Percentiles rank a stretch among this genome's conserved stretches.
These are phyloP conservation scores for Phialophora verrucosa DNA, from an alignment of 2,329 filamentous ascomycete species.

Conservation along the genomic window DNA sequence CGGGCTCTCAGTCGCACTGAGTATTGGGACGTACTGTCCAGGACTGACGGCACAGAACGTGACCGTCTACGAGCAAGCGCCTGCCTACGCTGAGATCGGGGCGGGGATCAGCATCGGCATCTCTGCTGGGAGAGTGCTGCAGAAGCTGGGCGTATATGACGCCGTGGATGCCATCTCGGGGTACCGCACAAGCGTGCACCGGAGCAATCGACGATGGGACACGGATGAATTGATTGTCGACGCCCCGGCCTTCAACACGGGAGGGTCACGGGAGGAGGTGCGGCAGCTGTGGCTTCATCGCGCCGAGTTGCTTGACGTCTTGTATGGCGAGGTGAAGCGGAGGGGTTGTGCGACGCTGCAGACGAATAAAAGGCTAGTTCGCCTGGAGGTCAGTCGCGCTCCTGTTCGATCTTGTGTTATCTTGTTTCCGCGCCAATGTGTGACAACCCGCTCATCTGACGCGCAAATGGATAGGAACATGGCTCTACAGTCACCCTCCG, in stretches of 20 bases:
- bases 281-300: constrained; percentile 19
- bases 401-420: not conserved
- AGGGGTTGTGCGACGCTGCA: constrained; percentile 10
- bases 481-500: constrained; percentile 10
- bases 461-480: not conserved
- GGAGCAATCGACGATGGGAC: constrained; percentile 21
- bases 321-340: constrained; percentile 8
- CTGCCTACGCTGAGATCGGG: constrained; percentile 14
- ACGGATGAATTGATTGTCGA: constrained; percentile 20
- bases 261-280: constrained; percentile 11
- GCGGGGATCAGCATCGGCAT: constrained; percentile 15
- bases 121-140: constrained; percentile 14
- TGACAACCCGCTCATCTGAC: not conserved
- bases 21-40: constrained; percentile 13
- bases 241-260: constrained; percentile 9
- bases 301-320: constrained; percentile 17
- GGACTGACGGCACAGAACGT: constrained; percentile 8
- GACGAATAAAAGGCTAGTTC: constrained; percentile 8
- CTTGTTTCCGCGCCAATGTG: no score
- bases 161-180: constrained; percentile 15
- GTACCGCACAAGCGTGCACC: constrained; percentile 14
- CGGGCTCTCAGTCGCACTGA: constrained; percentile 13
- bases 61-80: constrained; percentile 18
- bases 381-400: constrained; percentile 2
- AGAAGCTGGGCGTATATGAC: constrained; percentile 14